Evolutionary conservation across 495 filamentous ascomycete species (phyloP), one percentile per base, ranked within the genome.

Genomic region (Tricharina praecox): DNA sequence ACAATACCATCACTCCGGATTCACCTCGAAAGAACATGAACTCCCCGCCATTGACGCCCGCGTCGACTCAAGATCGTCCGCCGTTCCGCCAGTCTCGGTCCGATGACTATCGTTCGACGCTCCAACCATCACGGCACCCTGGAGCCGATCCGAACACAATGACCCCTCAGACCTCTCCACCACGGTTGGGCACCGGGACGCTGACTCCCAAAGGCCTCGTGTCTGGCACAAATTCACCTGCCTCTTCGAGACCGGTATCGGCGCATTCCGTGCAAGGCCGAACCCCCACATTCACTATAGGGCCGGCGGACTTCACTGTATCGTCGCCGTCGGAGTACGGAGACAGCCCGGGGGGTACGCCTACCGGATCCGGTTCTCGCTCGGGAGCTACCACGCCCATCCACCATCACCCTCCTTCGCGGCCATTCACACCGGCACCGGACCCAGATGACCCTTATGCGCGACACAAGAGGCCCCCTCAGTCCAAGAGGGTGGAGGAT

Each of bases 381-480:
- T 69, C 70, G 15, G 75, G 76, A 51, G 71, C 68, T 47, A 75
- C 73, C 48, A 71, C 70, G 18, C 69, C 58, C 18, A 49, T 45
- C 7, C 49, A 45, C 23, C 48, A 48, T 30, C 58, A 50, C 10
- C 53, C 58, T 20, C 53, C 58, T 20, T 53, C 57, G 18, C 53
- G 78, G 23, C 77, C 85, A 15, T 81, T 82, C 50, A 85, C 83
- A 33, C 87, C 85, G 3, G 68, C 75, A 9, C 85, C 81, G 15
- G 85, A 93, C 26, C 75, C 67, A 20, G 82, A 93, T 62, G 86
- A 96, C 58, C 86, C 88, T 5, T 93, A 93, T 62, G 81, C 84
- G 13, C 79, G 83, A 47, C 79, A 73, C 58, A 87, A 79, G 56
- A 78, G 87, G 15, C 77, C 77, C 19, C 77, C 78, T 3, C 84